These are phyloP conservation scores for Monosporascus sp. DNA, from an alignment of 2,329 filamentous ascomycete species.

Conservation along the genomic window DNA sequence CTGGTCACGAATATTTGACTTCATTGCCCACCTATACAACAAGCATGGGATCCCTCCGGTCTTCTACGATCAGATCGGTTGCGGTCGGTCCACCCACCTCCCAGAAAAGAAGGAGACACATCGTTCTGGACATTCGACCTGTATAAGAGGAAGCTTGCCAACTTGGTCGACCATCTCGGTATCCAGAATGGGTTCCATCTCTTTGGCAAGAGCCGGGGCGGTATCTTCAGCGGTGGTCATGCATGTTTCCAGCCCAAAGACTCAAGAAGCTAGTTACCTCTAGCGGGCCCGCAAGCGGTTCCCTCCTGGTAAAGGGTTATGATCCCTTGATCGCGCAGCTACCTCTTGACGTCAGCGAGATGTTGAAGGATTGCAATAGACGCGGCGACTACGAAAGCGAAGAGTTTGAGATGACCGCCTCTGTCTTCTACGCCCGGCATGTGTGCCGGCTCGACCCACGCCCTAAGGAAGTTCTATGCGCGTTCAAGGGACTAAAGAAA, in stretches of 20 bases:
- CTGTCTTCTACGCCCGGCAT: too few relatives aligned
- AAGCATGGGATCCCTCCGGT: background rate
- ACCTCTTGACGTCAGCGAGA: background rate
- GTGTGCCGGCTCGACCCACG: too few relatives aligned
- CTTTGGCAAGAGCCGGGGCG: background rate
- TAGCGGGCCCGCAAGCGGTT: background rate
- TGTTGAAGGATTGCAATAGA: background rate
- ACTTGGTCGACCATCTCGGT: background rate
- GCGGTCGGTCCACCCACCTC: background rate
- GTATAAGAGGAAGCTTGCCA: background rate
- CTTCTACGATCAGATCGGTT: background rate
- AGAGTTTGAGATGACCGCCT: too few relatives aligned
- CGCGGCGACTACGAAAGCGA: background rate
- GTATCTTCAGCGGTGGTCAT: background rate
- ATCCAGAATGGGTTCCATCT: background rate
- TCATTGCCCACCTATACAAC: background rate
- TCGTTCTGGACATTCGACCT: background rate
- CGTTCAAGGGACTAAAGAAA: too few relatives aligned
- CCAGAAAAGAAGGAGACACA: background rate
- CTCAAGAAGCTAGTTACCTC: background rate
- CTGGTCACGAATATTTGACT: background rate
- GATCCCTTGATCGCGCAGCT: background rate
- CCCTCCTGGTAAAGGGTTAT: background rate
- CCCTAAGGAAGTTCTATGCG: too few relatives aligned
- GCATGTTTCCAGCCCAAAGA: background rate